Conservation (phyloP, 2,329 filamentous ascomycete species). For the Zalaria obscura region DNA sequence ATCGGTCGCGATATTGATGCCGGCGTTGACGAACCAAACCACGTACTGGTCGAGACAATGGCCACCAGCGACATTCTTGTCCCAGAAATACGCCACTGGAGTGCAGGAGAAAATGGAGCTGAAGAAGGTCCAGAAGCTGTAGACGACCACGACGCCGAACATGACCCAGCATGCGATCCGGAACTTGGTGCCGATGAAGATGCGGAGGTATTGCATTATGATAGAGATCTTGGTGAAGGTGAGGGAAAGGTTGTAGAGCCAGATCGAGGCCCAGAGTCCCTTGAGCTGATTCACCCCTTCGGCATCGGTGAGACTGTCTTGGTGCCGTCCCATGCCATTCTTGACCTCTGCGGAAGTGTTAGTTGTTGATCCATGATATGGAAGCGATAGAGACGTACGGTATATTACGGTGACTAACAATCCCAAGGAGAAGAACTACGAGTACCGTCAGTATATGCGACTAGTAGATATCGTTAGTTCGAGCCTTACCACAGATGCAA, state of each 20-base stretch:
- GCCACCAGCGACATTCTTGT: slow-evolving; percentile 2
- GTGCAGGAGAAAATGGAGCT: slow-evolving; percentile 16
- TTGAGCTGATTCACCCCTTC: neutral
- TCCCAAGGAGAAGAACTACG: too few species aligned
- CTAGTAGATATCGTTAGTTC: too few species aligned
- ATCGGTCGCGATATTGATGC: slow-evolving; percentile 19
- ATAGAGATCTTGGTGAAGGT: slow-evolving; percentile 29
- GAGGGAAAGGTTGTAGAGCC: slow-evolving; percentile 24
- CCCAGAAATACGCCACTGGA: slow-evolving; percentile 18
- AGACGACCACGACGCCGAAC: slow-evolving; percentile 15
- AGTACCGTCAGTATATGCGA: too few species aligned
- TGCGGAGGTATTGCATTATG: slow-evolving; percentile 31
- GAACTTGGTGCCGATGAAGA: slow-evolving; percentile 27
- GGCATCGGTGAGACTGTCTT: neutral
- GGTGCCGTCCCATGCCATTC: slow-evolving; percentile 1
- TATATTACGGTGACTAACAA: neutral
- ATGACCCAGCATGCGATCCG: slow-evolving; percentile 28
- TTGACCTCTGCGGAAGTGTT: neutral
- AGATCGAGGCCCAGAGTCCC: slow-evolving; percentile 17
- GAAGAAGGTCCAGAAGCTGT: slow-evolving; percentile 17
- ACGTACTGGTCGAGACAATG: slow-evolving; percentile 13
- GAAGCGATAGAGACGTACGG: neutral
- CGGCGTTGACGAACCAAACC: slow-evolving; percentile 17
- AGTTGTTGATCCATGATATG: too few species aligned
- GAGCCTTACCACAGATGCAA: too few species aligned